Conservation (phyloP, 78 protist genomes). For the Cavenderia fasciculata region DNA sequence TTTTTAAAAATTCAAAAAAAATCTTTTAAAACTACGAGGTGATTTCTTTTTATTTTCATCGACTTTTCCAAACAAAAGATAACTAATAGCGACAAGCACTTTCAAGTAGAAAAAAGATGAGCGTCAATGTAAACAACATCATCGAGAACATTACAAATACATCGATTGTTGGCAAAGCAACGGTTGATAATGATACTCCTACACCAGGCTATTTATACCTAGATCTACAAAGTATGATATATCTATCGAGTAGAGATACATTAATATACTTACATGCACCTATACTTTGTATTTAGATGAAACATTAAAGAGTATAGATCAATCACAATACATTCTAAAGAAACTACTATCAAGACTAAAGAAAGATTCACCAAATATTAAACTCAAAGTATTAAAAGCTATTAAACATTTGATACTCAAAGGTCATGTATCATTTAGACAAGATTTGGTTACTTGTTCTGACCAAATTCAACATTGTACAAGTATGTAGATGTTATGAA, state of each 20-base stretch:
- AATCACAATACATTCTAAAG: conserved; percentile 20
- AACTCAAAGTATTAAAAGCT: conserved; percentile 30
- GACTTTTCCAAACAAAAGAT: too few species aligned
- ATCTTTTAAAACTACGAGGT: too few species aligned
- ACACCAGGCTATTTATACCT: conserved; percentile 52
- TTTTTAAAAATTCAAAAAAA: too few species aligned
- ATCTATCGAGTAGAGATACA: neutral
- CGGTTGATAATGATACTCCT: conserved; percentile 18
- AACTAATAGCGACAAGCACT: too few species aligned
- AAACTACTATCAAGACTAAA: conserved; percentile 27
- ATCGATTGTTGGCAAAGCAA: conserved; percentile 47
- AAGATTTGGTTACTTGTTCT: conserved; percentile 23
- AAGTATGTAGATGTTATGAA: neutral
- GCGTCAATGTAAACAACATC: conserved; percentile 3
- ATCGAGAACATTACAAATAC: conserved; percentile 4
- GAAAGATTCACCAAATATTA: conserved; percentile 34
- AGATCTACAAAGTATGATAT: conserved; percentile 49
- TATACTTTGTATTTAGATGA: conserved; percentile 7
- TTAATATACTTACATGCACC: neutral
- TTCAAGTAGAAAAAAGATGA: too few species aligned
- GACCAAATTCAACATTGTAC: conserved; percentile 8
- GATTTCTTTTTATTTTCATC: too few species aligned
- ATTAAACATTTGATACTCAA: conserved; percentile 27
- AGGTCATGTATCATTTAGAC: conserved; percentile 14
- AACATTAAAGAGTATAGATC: conserved; percentile 19